These are phyloP conservation scores for Stipa capillata DNA, from an alignment of 176 grass and related monocot species.

Conservation along the genomic window DNA sequence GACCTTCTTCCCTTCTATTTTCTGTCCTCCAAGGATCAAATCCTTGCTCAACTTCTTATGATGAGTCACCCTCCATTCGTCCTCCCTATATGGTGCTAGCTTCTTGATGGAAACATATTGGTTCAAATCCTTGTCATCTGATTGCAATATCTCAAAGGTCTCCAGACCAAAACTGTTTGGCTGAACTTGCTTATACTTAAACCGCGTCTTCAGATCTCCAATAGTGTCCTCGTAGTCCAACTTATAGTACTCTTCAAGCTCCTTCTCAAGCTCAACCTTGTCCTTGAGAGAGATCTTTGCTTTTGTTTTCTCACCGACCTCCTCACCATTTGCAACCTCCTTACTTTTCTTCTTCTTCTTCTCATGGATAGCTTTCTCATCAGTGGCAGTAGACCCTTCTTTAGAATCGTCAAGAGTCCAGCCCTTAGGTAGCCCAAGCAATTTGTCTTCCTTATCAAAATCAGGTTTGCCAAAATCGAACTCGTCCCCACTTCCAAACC, in stretches of 20 bases:
- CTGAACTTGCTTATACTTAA: slow-evolving; percentile 67
- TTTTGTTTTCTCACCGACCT: slow-evolving; percentile 27
- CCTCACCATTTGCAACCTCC: slow-evolving; percentile 1
- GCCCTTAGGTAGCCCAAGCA: slow-evolving; percentile 61
- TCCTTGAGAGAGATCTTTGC: slow-evolving; percentile 68
- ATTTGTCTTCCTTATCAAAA: slow-evolving; percentile 86
- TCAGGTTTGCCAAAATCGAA: slow-evolving; percentile 62
- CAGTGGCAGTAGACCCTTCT: slow-evolving; percentile 32
- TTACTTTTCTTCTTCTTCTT: slow-evolving; percentile 24
- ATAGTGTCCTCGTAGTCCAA: slow-evolving; percentile 92
- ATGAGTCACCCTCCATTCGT: slow-evolving; percentile 76
- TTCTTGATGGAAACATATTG: slow-evolving; percentile 95
- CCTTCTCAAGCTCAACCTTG: slow-evolving; percentile 88
- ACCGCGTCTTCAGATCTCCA: slow-evolving; percentile 89
- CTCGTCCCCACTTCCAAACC: slow-evolving; percentile 53
- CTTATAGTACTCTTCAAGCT: slow-evolving; percentile 93
- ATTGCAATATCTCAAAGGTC: slow-evolving; percentile 47
- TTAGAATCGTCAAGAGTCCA: slow-evolving; percentile 29
- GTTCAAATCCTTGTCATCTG: slow-evolving; percentile 72
- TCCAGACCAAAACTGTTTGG: slow-evolving; percentile 62
- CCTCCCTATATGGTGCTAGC: slow-evolving; percentile 76
- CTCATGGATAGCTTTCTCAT: slow-evolving; percentile 20
- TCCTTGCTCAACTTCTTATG: slow-evolving; percentile 63
- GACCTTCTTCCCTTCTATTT: slow-evolving; percentile 38
- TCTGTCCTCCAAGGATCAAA: slow-evolving; percentile 52